These are phyloP conservation scores for Nemania sp. DNA, from an alignment of 2,329 filamentous ascomycete species.

Conservation along the genomic window DNA sequence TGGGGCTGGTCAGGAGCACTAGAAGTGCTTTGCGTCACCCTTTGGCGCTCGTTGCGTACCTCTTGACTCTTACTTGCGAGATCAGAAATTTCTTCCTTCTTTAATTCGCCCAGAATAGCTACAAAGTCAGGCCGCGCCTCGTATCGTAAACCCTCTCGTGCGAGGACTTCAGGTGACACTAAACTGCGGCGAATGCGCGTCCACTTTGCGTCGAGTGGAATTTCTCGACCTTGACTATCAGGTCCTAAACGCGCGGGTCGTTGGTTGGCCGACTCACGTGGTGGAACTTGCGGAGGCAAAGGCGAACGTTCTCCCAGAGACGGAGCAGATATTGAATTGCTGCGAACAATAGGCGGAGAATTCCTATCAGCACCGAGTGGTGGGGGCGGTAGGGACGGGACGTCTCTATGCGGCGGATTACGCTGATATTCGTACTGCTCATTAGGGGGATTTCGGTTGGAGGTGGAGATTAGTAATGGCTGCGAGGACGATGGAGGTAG, in stretches of 20 bases:
- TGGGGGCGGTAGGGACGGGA: constrained; percentile 54
- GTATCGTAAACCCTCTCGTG: constrained; percentile 67
- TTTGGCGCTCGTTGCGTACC: constrained; percentile 54
- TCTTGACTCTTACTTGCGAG: constrained; percentile 64
- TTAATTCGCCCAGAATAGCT: constrained; percentile 68
- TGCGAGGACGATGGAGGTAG: constrained; percentile 53
- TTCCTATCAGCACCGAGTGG: constrained; percentile 46
- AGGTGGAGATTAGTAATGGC: constrained; percentile 53
- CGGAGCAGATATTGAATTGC: constrained; percentile 48
- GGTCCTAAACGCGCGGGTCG: constrained; percentile 61
- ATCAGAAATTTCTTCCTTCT: constrained; percentile 63
- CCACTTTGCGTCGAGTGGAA: constrained; percentile 69
- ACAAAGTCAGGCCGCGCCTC: constrained; percentile 72
- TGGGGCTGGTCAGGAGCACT: constrained; percentile 30
- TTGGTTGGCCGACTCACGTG: constrained; percentile 30
- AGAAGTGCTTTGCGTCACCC: neutral
- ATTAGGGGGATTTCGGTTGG: constrained; percentile 45
- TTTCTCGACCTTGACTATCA: constrained; percentile 67
- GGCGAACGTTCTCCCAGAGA: constrained; percentile 41
- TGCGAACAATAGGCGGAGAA: constrained; percentile 45
- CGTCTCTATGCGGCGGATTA: constrained; percentile 57
- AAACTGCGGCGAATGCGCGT: constrained; percentile 67
- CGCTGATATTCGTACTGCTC: constrained; percentile 43
- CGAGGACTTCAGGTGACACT: constrained; percentile 69
- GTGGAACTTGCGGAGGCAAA: neutral